Evolutionary conservation across 805 yeast species (phyloP), one percentile per base, ranked within the genome.

Genomic region (Ogataea degrootiae): DNA sequence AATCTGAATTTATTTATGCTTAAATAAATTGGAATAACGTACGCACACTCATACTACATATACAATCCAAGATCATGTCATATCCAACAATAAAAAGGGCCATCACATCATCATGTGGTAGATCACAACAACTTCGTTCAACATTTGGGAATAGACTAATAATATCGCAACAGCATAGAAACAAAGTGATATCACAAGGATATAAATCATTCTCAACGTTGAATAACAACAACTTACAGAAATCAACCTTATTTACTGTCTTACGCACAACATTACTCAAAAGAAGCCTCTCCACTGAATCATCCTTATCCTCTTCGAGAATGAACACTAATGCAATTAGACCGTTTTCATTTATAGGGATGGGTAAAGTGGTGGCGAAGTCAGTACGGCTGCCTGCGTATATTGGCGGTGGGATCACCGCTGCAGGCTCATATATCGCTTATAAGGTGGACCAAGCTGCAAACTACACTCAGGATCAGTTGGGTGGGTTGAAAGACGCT

Each of bases 371-470:
- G 0, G 68, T 84, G 5, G 76, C 77, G 0, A 77, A 76, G 46
- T 73, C 76, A 1, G 71, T 79, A 1, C 78, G 76, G 52, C 64
- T 85, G 2, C 97, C 97, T 0, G 92, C 89, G 0, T 84, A 84
- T 52, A 70, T 90, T 0, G 98, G 97, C 2, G 91, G 96, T 7
- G 90, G 96, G 0, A 67, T 90, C 34, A 97, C 96, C 2, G 98
- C 97, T 11, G 96, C 96, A 7, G 96, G 96, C 0, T 85, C 96
- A 2, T 94, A 90, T 62, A 83, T 92, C 42, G 89, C 91, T 17
- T 91, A 91, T 65, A 92, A 94, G 64, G 86, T 91, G 9, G 95
- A 90, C 45, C 95, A 92, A 65, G 96, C 96, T 1, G 75, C 87
- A 0, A 72, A 65, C 36, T 87, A 77, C 57, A 80, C 96, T 0